Conservation (phyloP, 192 early-diverging fungal species). For the Backusella westeae region DNA sequence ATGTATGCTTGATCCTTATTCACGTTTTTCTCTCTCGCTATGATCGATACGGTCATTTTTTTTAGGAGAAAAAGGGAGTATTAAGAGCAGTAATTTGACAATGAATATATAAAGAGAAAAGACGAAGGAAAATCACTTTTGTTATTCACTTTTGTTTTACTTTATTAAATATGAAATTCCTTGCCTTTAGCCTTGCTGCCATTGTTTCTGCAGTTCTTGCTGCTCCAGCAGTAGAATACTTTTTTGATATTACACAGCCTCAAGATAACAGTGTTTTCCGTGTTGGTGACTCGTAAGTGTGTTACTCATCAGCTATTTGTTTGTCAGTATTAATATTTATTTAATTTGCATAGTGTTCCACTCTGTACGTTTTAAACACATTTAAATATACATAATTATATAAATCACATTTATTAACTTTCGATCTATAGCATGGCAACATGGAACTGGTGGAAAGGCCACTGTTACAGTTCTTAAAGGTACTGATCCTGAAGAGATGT, state of each 20-base stretch:
- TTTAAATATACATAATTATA: background rate
- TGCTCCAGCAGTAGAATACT: background rate
- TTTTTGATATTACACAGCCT: background rate
- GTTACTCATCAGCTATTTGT: background rate
- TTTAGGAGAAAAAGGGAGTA: background rate
- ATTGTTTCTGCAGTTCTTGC: slow-evolving; percentile 3
- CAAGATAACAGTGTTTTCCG: background rate
- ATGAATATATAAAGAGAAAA: background rate
- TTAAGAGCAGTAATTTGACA: background rate
- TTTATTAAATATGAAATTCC: background rate
- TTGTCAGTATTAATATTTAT: background rate
- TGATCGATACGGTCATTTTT: background rate
- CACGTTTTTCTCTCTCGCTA: background rate
- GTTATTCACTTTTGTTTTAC: background rate
- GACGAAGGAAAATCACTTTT: background rate
- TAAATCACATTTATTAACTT: background rate
- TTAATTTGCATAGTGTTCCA: background rate
- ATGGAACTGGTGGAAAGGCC: background rate
- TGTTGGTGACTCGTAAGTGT: background rate
- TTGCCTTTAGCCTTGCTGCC: background rate
- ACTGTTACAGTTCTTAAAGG: background rate
- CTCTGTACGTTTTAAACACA: background rate
- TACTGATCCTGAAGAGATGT: background rate
- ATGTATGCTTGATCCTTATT: background rate
- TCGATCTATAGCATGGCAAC: background rate